Evolutionary conservation across 225 moss, liverwort and hornwort genomes (phyloP).

Genomic region (Polytrichum commune): DNA sequence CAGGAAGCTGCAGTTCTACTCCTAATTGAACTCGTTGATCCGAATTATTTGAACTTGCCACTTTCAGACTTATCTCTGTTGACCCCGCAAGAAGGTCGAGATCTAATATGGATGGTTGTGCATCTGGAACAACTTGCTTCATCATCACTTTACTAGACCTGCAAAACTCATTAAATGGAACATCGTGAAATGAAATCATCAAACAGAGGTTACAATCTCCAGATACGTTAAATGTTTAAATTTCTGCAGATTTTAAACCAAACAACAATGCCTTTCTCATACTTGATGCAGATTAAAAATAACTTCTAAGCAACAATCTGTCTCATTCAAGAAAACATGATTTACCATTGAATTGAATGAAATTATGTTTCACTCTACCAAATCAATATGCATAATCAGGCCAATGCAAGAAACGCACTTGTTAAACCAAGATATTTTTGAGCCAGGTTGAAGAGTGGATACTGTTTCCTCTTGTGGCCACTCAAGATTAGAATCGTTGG

Average conservation of each 20-base stretch:
- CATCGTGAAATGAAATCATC: too few species aligned
- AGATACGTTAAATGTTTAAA: too few species aligned
- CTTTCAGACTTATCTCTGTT: slow-evolving; percentile 82
- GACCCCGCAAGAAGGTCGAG: slow-evolving; percentile 88
- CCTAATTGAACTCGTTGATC: slow-evolving; percentile 83
- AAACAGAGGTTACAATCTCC: too few species aligned
- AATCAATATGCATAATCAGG: background rate
- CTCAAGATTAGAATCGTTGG: slow-evolving; percentile 57
- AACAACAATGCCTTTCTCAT: too few species aligned
- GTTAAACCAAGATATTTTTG: slow-evolving; percentile 80
- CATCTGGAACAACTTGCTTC: slow-evolving; percentile 65
- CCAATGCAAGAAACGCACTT: slow-evolving; percentile 37
- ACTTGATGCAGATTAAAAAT: too few species aligned
- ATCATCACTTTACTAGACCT: slow-evolving; percentile 85
- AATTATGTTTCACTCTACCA: too few species aligned
- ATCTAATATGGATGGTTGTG: slow-evolving; percentile 75
- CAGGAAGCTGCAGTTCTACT: slow-evolving; percentile 68
- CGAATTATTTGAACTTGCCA: slow-evolving; percentile 53
- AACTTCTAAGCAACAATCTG: too few species aligned
- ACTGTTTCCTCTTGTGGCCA: slow-evolving; percentile 75
- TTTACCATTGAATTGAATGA: too few species aligned
- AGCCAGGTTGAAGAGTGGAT: slow-evolving; percentile 66
- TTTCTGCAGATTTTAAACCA: too few species aligned
- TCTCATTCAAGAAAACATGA: too few species aligned
- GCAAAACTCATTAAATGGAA: slow-evolving; percentile 15